These are phyloP conservation scores for Penicillium capsulatum DNA, from an alignment of 2,329 filamentous ascomycete species.

Conservation along the genomic window DNA sequence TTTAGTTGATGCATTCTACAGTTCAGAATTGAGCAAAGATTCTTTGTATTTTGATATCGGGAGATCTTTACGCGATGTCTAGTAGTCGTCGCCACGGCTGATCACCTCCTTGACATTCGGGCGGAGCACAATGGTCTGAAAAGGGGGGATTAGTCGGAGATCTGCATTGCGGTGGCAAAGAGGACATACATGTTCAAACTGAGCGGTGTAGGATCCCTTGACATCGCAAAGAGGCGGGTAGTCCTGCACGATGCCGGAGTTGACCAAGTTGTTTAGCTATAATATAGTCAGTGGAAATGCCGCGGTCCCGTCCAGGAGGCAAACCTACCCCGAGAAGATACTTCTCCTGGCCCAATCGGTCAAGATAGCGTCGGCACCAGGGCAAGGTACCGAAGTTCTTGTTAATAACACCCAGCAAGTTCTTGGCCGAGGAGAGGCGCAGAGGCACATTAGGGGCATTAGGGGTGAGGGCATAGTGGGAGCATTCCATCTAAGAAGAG, in stretches of 20 bases:
- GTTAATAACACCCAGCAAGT: constrained; percentile 80
- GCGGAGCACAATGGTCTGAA: constrained; percentile 68
- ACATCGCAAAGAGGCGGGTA: constrained; percentile 87
- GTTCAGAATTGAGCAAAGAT: not conserved
- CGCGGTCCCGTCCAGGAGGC: not conserved
- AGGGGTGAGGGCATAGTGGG: constrained; percentile 74
- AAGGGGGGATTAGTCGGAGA: constrained; percentile 5
- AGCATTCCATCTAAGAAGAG: constrained; percentile 62
- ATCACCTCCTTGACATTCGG: constrained; percentile 84
- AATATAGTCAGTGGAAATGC: constrained; percentile 25
- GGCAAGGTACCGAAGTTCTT: constrained; percentile 94
- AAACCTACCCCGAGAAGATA: constrained; percentile 76
- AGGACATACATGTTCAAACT: constrained; percentile 80
- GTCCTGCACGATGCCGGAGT: constrained; percentile 77
- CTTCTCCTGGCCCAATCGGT: constrained; percentile 90
- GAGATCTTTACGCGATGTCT: constrained; percentile 22
- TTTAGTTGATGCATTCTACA: constrained; percentile 11
- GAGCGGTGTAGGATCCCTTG: constrained; percentile 91
- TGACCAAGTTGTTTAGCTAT: constrained; percentile 80
- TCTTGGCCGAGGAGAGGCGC: constrained; percentile 76
- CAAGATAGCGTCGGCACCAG: constrained; percentile 85
- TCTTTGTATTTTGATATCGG: constrained; percentile 7
- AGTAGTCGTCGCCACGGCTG: constrained; percentile 81
- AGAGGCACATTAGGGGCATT: constrained; percentile 74
- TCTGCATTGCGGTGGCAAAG: constrained; percentile 1